Evolutionary conservation across 139 green algal species (phyloP), one percentile per base, ranked within the genome.

Genomic region (Chlamydomonas sp.): DNA sequence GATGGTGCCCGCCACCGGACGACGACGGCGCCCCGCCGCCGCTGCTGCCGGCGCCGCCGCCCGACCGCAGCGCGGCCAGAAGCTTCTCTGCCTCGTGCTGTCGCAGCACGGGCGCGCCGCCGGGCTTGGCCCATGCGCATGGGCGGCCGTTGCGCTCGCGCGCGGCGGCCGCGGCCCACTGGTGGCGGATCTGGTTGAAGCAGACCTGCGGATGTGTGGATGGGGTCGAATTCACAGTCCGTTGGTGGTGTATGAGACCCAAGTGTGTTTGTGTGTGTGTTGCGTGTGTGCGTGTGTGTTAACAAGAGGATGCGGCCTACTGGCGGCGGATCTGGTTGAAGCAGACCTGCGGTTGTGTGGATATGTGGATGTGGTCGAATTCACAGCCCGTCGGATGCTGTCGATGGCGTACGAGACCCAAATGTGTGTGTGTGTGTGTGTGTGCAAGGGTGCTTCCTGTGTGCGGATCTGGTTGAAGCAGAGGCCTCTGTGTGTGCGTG

Each of bases 31-130:
- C 59, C 31, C 59, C 59, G 10, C 31, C n/a, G 66, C 48, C 38
- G 20, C 48, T 58, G 59, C 64, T 58, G 2, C 43, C 30, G 3
- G 70, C 26, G 3, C n/a, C 34, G 5, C 38, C 30, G 4, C 26
- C 68, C 5, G 71, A 67, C 26, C 75, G 73, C 35, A 85, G 58
- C 37, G 76, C 80, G 29, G 39, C 54, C 68, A 86, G 71, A 63
- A 83, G 59, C 24, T 22, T n/a, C 62, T 69, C 62, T 49, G 62
- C 62, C n/a, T 69, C 62, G 10, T 54, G 33, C 35, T 35, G 35
- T 6, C 62, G 62, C 37, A 58, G 22, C 6, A 20, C 10, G 35
- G 62, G 62, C 13, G 22, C 31, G 33, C 37, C 30, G 33, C 24
- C 5, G 20, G 2, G 35, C 4, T 2, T n/a, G 49, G 29, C 35